Evolutionary conservation across 192 early-diverging fungal genomes (phyloP).

Genomic region (Entomortierella lignicola): DNA sequence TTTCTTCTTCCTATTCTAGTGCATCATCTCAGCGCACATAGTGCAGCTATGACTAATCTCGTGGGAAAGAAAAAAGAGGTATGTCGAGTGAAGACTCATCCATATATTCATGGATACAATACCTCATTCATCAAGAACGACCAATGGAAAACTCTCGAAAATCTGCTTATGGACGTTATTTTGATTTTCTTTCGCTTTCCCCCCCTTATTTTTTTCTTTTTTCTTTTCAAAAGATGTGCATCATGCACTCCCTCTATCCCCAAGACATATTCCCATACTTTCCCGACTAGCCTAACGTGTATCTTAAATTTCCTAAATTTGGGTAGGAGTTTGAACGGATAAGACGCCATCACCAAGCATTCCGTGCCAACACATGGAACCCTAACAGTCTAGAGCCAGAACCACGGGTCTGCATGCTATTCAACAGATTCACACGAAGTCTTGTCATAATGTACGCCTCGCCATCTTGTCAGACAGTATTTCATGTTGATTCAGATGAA

Average conservation of each 20-base stretch:
- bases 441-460: conserved; percentile 53
- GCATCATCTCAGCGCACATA: conserved; percentile 26
- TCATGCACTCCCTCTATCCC: too few species aligned
- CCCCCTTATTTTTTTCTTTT: too few species aligned
- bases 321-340: conserved; percentile 46
- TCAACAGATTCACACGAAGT: conserved; percentile 50
- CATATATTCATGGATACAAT: too few species aligned
- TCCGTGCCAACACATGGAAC: conserved; percentile 42
- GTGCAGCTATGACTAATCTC: conserved; percentile 40
- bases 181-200: too few species aligned
- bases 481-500: conserved; percentile 24
- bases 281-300: not conserved
- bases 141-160: too few species aligned
- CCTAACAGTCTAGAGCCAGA: conserved; percentile 33
- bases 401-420: conserved; percentile 52
- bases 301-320: not conserved
- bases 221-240: too few species aligned
- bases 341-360: conserved; percentile 36
- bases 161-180: too few species aligned
- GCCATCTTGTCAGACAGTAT: conserved; percentile 36
- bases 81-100: too few species aligned
- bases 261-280: too few species aligned
- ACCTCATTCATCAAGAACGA: too few species aligned
- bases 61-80: conserved; percentile 36
- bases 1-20: conserved; percentile 9